These are phyloP conservation scores for Scedosporium dehoogii DNA, from an alignment of 2,329 filamentous ascomycete species.

Conservation along the genomic window DNA sequence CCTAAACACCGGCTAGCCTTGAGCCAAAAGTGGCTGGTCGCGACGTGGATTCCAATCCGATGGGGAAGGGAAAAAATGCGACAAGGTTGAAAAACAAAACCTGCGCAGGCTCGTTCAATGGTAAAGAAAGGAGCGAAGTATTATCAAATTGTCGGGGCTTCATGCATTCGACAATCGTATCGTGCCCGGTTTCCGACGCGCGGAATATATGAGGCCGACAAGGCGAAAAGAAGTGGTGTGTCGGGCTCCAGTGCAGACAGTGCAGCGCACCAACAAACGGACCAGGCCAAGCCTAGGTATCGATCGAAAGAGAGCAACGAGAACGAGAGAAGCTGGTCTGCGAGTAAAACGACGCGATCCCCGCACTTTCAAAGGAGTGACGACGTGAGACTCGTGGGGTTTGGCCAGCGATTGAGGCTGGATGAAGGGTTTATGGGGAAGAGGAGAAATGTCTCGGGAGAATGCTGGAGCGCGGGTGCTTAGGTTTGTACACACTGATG, in stretches of 20 bases:
- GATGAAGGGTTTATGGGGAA: slow-evolving; percentile 1
- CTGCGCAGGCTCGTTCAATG: not conserved
- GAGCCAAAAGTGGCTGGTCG: not conserved
- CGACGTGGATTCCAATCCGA: not conserved
- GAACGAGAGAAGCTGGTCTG: not conserved
- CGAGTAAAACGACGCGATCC: not conserved
- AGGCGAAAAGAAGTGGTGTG: not conserved
- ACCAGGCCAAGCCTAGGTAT: not conserved
- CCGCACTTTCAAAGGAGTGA: slow-evolving; percentile 2
- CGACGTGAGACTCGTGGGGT: slow-evolving; percentile 5
- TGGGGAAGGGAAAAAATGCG: not conserved
- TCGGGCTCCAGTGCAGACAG: slow-evolving; percentile 3
- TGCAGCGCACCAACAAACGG: not conserved
- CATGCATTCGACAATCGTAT: not conserved
- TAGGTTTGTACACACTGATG: not conserved
- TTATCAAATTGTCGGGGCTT: not conserved
- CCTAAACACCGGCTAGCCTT: not conserved
- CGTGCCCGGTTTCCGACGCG: not conserved
- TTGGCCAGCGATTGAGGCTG: not conserved
- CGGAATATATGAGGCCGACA: not conserved
- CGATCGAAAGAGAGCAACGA: not conserved
- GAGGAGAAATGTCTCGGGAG: slow-evolving; percentile 7
- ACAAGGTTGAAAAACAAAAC: no score
- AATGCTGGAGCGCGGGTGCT: not conserved
- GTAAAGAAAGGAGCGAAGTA: not conserved